Evolutionary conservation across 768 basidiomycete species (phyloP), one percentile per base, ranked within the genome.

Genomic region (Gymnopilus dilepis): DNA sequence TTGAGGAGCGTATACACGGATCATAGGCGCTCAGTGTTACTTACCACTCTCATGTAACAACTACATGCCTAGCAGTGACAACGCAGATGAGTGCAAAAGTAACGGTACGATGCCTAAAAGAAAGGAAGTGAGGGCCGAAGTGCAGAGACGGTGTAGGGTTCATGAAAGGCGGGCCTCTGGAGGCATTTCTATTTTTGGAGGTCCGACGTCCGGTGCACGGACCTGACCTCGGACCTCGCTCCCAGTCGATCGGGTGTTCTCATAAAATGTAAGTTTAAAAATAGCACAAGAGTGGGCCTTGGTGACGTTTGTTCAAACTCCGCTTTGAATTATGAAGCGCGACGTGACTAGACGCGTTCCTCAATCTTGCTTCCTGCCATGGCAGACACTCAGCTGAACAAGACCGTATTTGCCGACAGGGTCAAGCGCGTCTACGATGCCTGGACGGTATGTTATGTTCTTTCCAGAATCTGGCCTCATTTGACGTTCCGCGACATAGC

Each of bases 361-460:
- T 63, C 59, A 64, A 66, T 69, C 40, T 60, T 59, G 58, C 67
- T 63, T 60, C 53, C 58, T 56, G 56, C 67, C 52, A 91, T 90
- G 89, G 74, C 80, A 63, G 89, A 92, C 62, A 68, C 71, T 8
- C 86, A 92, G 73, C 80, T 94, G 63, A 93, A 92, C 78, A 87
- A 85, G 71, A 53, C 74, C 0, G 70, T 79, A 50, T 89, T 89
- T 59, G 78, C 77, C 45, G 74, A 83, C 64, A 88, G 89, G 61
- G 69, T 89, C 37, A 81, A 83, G 73, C 79, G 75, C 48, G 76
- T 90, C 28, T 85, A 84, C 66, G 83, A 87, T 65, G 77, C 79
- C 63, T 90, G 89, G 89, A 82, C 79, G 63, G 88, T 89, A 66
- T 66, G 86, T 79, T 22, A 33, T 45, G 53, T 31, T 31, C 50